phyloP scores from a whole-genome alignment of 2,329 filamentous ascomycete species.

The Xylaria sp. region DNA sequence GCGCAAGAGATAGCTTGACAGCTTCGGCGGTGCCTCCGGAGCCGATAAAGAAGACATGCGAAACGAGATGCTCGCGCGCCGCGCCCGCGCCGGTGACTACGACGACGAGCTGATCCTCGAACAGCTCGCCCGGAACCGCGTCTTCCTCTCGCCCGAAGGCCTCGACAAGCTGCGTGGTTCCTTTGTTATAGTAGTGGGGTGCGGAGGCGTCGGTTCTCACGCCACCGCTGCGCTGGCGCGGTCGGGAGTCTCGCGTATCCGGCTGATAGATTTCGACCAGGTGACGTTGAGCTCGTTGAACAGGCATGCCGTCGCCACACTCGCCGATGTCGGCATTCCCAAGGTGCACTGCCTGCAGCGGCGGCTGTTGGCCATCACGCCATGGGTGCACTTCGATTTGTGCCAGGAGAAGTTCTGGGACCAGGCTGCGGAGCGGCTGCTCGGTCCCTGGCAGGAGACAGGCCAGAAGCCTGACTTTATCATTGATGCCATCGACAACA shows the following conservation, averaged over 20 bases:
- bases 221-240: slow-evolving; percentile 86
- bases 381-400: slow-evolving; percentile 92
- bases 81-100: slow-evolving; percentile 72
- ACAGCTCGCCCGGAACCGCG: slow-evolving; percentile 91
- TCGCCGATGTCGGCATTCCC: slow-evolving; percentile 90
- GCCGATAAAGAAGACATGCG: slow-evolving; percentile 70
- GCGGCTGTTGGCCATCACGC: slow-evolving; percentile 84
- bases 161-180: slow-evolving; percentile 81
- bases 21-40: slow-evolving; percentile 62
- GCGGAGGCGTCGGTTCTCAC: slow-evolving; percentile 95
- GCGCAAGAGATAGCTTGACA: slow-evolving; percentile 63
- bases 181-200: slow-evolving; percentile 90
- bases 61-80: slow-evolving; percentile 67
- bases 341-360: slow-evolving; percentile 89
- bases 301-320: slow-evolving; percentile 92
- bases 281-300: slow-evolving; percentile 95
- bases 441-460: slow-evolving; percentile 72
- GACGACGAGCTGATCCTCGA: slow-evolving; percentile 88
- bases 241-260: slow-evolving; percentile 87
- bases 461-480: slow-evolving; percentile 81
- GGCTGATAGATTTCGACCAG: slow-evolving; percentile 96
- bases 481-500: slow-evolving; percentile 98
- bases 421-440: slow-evolving; percentile 70
- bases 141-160: slow-evolving; percentile 87
- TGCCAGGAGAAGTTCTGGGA: slow-evolving; percentile 84